Conservation (phyloP, 2,329 filamentous ascomycete species). For the Tricladium varicosporioides region DNA sequence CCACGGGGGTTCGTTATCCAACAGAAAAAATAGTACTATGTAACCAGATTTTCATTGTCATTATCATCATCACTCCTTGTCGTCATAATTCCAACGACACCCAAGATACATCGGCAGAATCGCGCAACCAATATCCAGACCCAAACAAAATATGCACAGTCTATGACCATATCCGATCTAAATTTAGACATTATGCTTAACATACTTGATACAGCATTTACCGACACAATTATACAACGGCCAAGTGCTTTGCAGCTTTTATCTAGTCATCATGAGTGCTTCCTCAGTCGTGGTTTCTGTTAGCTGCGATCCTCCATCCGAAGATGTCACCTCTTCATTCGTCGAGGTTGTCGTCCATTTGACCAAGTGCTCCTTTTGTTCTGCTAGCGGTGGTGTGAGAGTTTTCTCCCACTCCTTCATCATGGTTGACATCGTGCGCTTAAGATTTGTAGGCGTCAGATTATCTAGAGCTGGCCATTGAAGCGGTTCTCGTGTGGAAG, state of each 20-base stretch:
- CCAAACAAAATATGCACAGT: not conserved
- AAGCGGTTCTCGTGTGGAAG: constrained; percentile 35
- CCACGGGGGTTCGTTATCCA: no score
- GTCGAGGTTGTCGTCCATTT: not conserved
- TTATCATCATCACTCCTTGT: constrained; percentile 10
- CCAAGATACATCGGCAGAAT: not conserved
- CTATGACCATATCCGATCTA: not conserved
- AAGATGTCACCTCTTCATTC: not conserved
- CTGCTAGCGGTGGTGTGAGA: constrained; percentile 50
- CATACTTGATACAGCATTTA: not conserved
- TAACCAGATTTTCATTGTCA: not conserved
- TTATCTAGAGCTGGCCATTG: constrained; percentile 44
- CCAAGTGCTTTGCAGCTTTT: constrained; percentile 4
- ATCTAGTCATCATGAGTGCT: constrained; percentile 26
- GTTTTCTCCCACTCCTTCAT: constrained; percentile 92
- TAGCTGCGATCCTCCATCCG: constrained; percentile 17
- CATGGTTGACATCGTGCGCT: constrained; percentile 77
- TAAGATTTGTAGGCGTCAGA: constrained; percentile 66
- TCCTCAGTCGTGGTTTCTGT: constrained; percentile 39
- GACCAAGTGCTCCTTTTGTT: constrained; percentile 8
- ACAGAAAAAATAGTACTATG: no score
- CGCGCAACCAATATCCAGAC: not conserved
- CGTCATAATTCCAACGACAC: constrained; percentile 5
- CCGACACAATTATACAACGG: not conserved
- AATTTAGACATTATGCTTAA: not conserved